Evolutionary conservation across 2,329 filamentous ascomycete species (phyloP), one percentile per base, ranked within the genome.

Genomic region (Macrophomina phaseolina): DNA sequence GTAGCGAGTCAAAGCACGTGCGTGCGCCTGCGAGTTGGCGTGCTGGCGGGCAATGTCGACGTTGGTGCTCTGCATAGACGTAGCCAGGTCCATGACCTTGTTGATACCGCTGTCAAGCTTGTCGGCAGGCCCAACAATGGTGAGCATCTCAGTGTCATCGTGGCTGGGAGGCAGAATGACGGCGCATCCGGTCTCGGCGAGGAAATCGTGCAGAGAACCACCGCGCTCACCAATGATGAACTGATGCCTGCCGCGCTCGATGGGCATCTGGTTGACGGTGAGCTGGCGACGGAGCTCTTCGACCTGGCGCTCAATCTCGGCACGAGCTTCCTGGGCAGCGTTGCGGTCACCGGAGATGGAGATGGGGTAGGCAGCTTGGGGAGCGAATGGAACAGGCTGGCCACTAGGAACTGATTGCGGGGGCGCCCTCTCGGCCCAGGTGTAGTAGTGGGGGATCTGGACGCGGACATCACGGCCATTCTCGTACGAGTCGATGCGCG

Each of bases 221-320:
- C 92, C 93, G 69, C 90, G 87, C 69, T 94, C 89, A 62, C 94
- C 94, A 69, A 97, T 89, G 75, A 99, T 95, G 83, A 97, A 98
- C 77, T 97, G 94, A 77, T 98, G 95, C 62, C 93, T 89, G 58
- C 92, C 93, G 69, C 90, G 90, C 78, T 94, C 91, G 72, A 98
- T 92, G 5, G 90, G 87, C 49, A 93, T 83, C 78, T 96, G 90
- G 72, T 95, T 89, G 58, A 95, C 83, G 49, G 90, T 87, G 60
- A 98, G 83, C 76, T 92, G 88, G 67, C 88, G 87, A 71, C 90
- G 89, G 28, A 99, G 86, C 74, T 94, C 86, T 68, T 90, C 87
- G 6, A 89, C 92, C 67, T 90, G 87, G 58, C 89, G 88, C 79
- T 97, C 93, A 70, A 98, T 91, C 73, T 92, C 89, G 51, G 90